Conservation (phyloP, 176 grass and related monocot species). For the Paspalum notatum region DNA sequence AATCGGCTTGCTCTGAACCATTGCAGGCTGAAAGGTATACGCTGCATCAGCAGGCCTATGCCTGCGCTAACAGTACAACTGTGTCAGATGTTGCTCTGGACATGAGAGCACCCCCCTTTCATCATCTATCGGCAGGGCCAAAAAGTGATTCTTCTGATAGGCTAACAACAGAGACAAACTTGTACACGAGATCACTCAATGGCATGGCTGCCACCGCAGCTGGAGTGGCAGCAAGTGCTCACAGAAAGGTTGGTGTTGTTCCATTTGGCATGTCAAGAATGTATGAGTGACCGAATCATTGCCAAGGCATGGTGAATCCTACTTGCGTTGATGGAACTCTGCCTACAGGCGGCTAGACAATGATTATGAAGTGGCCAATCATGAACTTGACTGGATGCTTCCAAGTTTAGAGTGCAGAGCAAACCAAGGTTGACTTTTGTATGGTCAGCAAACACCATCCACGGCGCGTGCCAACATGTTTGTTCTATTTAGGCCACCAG, state of each 20-base stretch:
- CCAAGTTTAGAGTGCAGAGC: constrained; percentile 10
- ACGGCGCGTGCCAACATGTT: neutral
- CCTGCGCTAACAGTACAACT: constrained; percentile 54
- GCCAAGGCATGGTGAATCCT: constrained; percentile 21
- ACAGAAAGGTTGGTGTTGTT: constrained; percentile 74
- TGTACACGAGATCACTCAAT: constrained; percentile 56
- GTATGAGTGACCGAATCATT: constrained; percentile 55
- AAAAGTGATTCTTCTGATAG: constrained; percentile 56
- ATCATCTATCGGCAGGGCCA: constrained; percentile 51
- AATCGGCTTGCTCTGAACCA: constrained; percentile 53
- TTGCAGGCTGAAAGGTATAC: constrained; percentile 58
- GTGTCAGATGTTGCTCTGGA: constrained; percentile 78
- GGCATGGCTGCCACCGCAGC: constrained; percentile 69
- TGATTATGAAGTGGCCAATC: constrained; percentile 22
- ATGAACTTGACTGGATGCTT: constrained; percentile 10
- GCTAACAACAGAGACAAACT: constrained; percentile 54
- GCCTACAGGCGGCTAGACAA: neutral
- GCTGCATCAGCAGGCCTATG: constrained; percentile 56
- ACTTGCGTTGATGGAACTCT: constrained; percentile 23
- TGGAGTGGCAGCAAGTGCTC: constrained; percentile 63
- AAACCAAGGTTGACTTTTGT: neutral
- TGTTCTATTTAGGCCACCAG: constrained; percentile 20
- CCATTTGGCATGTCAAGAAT: constrained; percentile 80
- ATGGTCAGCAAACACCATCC: constrained; percentile 10
- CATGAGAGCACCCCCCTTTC: constrained; percentile 94